Percentiles rank a stretch among this genome's conserved stretches.
Evolutionary conservation across 2,329 filamentous ascomycete genomes (phyloP).

Genomic region (Pseudogymnoascus sp.): DNA sequence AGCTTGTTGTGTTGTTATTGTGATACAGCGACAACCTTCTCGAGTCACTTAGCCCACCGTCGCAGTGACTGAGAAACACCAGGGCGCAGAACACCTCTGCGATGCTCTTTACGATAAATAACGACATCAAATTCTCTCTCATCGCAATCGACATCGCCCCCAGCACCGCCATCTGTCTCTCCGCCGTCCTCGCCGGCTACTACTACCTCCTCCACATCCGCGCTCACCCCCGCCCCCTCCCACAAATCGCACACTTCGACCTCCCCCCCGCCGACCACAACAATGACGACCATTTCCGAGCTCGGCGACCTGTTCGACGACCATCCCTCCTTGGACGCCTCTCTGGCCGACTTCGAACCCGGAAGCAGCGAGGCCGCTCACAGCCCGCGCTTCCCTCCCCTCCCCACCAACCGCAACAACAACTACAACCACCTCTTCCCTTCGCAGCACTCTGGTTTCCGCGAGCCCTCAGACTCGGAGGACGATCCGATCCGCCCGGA

Average conservation of each 20-base stretch:
- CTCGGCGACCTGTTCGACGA: constrained; percentile 45
- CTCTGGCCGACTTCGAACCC: constrained; percentile 54
- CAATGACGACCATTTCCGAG: constrained; percentile 33
- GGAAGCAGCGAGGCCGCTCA: constrained; percentile 32
- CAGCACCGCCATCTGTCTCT: constrained; percentile 23
- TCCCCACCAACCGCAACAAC: not conserved
- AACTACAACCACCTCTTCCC: constrained; percentile 29
- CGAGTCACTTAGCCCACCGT: not conserved
- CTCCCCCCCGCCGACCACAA: not conserved
- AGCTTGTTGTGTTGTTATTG: not conserved
- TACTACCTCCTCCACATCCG: constrained; percentile 25
- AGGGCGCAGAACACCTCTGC: constrained; percentile 7
- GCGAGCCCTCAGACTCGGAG: constrained; percentile 36
- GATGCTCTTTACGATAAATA: constrained; percentile 20
- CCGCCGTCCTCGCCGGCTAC: constrained; percentile 23
- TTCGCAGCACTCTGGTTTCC: constrained; percentile 57
- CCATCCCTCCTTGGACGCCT: constrained; percentile 51
- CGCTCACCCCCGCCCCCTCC: constrained; percentile 17
- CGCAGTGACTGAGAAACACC: not conserved
- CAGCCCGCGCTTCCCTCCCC: constrained; percentile 9
- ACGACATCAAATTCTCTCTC: constrained; percentile 26
- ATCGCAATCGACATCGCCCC: constrained; percentile 27
- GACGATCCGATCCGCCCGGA: constrained; percentile 31
- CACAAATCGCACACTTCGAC: not conserved
- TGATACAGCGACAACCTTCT: not conserved